Conservation (phyloP, 371 early-diverging fungal genomes). For the Lichtheimia corymbifera region DNA sequence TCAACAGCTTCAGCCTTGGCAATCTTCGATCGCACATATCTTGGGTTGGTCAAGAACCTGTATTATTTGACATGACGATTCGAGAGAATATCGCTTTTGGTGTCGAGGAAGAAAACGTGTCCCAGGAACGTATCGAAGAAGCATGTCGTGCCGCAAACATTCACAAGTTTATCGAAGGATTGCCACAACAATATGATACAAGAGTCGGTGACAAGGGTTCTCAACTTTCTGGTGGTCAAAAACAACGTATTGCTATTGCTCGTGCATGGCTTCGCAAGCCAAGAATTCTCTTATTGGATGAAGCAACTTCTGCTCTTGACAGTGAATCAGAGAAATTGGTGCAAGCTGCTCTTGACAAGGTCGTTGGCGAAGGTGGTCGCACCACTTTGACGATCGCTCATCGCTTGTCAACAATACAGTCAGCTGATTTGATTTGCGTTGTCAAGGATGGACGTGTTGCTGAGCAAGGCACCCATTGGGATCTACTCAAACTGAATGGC, state of each 20-base stretch:
- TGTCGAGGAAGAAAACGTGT: slow-evolving; percentile 35
- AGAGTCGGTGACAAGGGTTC: slow-evolving; percentile 72
- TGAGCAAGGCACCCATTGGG: slow-evolving; percentile 69
- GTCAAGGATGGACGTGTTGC: slow-evolving; percentile 64
- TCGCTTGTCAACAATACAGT: slow-evolving; percentile 68
- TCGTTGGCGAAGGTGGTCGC: slow-evolving; percentile 52
- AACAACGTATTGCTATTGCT: slow-evolving; percentile 39
- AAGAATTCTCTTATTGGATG: slow-evolving; percentile 87
- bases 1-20: slow-evolving; percentile 57
- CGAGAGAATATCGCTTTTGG: slow-evolving; percentile 78
- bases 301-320: slow-evolving; percentile 94
- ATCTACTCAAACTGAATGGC: slow-evolving; percentile 47
- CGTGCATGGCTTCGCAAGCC: slow-evolving; percentile 80
- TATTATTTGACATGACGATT: slow-evolving; percentile 78
- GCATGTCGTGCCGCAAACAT: slow-evolving; percentile 73
- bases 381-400: slow-evolving; percentile 72
- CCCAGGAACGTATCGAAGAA: slow-evolving; percentile 57
- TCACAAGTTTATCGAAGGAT: slow-evolving; percentile 67
- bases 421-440: slow-evolving; percentile 72
- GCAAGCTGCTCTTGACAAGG: slow-evolving; percentile 80
- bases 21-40: slow-evolving; percentile 72
- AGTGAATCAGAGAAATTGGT: slow-evolving; percentile 85
- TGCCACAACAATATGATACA: slow-evolving; percentile 79
- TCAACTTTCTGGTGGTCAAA: slow-evolving; percentile 37
- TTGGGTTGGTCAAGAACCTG: slow-evolving; percentile 87